These are phyloP conservation scores for Astrocystis sublimbata DNA, from an alignment of 495 filamentous ascomycete genomes.

Conservation along the genomic window DNA sequence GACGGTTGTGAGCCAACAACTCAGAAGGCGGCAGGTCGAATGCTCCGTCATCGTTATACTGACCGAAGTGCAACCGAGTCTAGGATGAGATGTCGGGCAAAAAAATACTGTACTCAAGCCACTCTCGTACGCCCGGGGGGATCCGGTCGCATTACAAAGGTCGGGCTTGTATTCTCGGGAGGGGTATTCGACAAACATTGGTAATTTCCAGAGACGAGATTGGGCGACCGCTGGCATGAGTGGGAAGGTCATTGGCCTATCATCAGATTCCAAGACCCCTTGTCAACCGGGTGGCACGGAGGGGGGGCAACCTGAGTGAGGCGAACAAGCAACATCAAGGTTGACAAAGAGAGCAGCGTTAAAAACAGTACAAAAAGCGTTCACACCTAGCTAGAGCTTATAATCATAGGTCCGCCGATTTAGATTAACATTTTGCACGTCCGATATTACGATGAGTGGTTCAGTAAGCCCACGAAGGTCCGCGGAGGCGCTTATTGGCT, in stretches of 20 bases:
- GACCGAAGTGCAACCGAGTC: neutral
- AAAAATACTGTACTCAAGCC: neutral
- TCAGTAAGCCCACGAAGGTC: slow-evolving; percentile 3
- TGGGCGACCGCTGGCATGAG: slow-evolving; percentile 7
- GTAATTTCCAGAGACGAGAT: no score
- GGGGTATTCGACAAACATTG: no score
- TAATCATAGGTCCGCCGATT: neutral
- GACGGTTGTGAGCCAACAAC: no score
- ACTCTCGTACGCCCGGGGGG: neutral
- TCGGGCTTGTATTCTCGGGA: slow-evolving; percentile 1
- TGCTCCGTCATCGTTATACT: neutral
- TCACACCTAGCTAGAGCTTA: neutral
- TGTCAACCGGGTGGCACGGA: neutral
- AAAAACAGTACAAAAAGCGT: neutral
- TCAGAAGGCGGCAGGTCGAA: slow-evolving; percentile 4
- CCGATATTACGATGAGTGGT: neutral
- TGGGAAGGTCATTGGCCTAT: slow-evolving; percentile 10
- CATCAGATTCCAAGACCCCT: slow-evolving; percentile 9
- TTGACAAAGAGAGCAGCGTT: neutral
- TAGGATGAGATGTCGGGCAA: neutral
- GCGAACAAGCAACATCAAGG: neutral
- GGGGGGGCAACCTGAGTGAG: neutral
- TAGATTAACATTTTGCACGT: neutral
- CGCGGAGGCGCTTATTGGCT: slow-evolving; percentile 8
- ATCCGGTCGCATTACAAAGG: neutral